Percentiles rank a stretch among this genome's conserved stretches.
Conservation (phyloP, 148 eudicot genomes). For the Chenopodium quinoa region DNA sequence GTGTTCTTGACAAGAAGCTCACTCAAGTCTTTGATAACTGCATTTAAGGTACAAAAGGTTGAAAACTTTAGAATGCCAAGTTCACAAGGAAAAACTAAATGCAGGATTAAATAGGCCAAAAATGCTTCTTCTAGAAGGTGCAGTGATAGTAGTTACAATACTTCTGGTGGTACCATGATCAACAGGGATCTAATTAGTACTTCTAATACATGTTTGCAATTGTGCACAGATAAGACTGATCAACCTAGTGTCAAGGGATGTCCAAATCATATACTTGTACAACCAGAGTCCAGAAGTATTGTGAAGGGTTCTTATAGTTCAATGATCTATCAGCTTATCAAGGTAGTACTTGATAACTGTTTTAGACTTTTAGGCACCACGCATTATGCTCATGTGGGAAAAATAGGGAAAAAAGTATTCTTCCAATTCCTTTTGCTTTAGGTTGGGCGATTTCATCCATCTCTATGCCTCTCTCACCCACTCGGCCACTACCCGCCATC, state of each 20-base stretch:
- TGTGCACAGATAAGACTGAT: not conserved
- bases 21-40: slow-evolving; percentile 67
- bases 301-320: not conserved
- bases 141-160: not conserved
- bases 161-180: too few species aligned
- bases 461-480: too few species aligned
- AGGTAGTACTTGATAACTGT: too few species aligned
- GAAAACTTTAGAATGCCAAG: slow-evolving; percentile 2
- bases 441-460: not conserved
- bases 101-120: not conserved
- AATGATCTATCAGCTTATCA: not conserved
- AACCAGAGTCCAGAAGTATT: not conserved
- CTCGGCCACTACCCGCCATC: too few species aligned
- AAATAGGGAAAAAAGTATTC: too few species aligned
- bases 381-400: too few species aligned
- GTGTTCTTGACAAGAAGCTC: slow-evolving; percentile 34
- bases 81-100: not conserved
- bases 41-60: slow-evolving; percentile 18
- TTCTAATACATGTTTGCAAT: not conserved
- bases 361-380: too few species aligned
- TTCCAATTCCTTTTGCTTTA: not conserved
- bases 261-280: not conserved
- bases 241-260: not conserved
- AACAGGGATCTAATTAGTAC: not conserved
- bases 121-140: not conserved